phyloP scores from a whole-genome alignment of 2,329 filamentous ascomycete species.

The Cercospora beticola region DNA sequence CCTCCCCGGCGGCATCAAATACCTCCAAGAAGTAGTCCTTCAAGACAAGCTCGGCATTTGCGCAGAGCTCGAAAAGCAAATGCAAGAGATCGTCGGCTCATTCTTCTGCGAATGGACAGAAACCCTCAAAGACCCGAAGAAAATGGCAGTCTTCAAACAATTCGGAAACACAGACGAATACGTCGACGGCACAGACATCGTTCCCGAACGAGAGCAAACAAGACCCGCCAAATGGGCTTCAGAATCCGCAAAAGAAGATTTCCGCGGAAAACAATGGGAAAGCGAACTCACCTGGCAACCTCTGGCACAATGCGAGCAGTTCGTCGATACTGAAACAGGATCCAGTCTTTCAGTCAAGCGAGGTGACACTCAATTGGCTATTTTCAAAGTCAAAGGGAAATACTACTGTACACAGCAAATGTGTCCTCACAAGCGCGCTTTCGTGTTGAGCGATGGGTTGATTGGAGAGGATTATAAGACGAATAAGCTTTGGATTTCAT shows the following conservation, averaged over 20 bases:
- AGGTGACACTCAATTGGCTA: slow-evolving; percentile 82
- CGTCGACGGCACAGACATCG: slow-evolving; percentile 64
- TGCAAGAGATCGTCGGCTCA: slow-evolving; percentile 77
- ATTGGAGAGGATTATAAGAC: slow-evolving; percentile 65
- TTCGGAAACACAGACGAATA: slow-evolving; percentile 81
- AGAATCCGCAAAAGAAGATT: slow-evolving; percentile 67
- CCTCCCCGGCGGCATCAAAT: slow-evolving; percentile 78
- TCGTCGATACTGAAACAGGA: slow-evolving; percentile 68
- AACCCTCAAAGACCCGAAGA: slow-evolving; percentile 67
- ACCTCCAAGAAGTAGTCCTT: slow-evolving; percentile 77
- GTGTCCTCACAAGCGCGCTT: slow-evolving; percentile 89
- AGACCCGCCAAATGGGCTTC: slow-evolving; percentile 77
- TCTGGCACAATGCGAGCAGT: slow-evolving; percentile 68
- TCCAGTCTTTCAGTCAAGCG: slow-evolving; percentile 77
- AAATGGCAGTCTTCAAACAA: slow-evolving; percentile 70
- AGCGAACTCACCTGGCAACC: slow-evolving; percentile 74
- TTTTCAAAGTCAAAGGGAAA: slow-evolving; percentile 77
- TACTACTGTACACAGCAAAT: slow-evolving; percentile 91
- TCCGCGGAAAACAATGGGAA: slow-evolving; percentile 66
- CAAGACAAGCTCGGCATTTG: slow-evolving; percentile 85
- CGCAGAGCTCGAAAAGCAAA: slow-evolving; percentile 79
- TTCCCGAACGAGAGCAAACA: slow-evolving; percentile 69
- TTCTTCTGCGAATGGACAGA: slow-evolving; percentile 95
- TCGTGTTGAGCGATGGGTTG: slow-evolving; percentile 82
- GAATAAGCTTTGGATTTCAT: slow-evolving; percentile 78